Evolutionary conservation across 1,139 yeast species (phyloP).

Genomic region (Magnusiomyces tetraspermus): DNA sequence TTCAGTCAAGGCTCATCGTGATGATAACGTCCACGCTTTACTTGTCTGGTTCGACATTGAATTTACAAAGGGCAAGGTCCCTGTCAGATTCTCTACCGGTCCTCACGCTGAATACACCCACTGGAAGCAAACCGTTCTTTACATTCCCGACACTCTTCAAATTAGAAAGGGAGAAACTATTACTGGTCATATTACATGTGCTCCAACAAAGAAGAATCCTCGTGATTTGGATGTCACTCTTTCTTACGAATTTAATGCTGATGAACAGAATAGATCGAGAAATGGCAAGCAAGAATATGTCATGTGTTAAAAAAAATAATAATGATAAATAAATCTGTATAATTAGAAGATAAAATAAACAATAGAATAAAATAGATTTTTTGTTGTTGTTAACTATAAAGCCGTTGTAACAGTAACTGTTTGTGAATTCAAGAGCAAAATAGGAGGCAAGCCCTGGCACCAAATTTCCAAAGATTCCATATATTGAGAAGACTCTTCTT

Average conservation of each 20-base stretch:
- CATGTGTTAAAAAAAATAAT: conserved; percentile 10
- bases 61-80: conserved; percentile 47
- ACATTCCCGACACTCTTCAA: conserved; percentile 72
- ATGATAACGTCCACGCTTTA: conserved; percentile 78
- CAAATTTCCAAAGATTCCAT: conserved; percentile 68
- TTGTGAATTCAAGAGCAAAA: conserved; percentile 73
- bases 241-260: conserved; percentile 45
- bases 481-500: conserved; percentile 62
- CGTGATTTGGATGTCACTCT: conserved; percentile 47
- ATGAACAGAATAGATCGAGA: conserved; percentile 30
- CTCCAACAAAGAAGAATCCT: conserved; percentile 71
- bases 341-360: neutral
- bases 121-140: conserved; percentile 97
- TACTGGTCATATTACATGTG: conserved; percentile 60
- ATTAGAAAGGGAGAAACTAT: conserved; percentile 68
- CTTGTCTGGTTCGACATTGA: conserved; percentile 93
- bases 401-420: conserved; percentile 94
- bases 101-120: conserved; percentile 40
- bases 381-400: conserved; percentile 40
- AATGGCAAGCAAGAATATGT: conserved; percentile 9
- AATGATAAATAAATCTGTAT: neutral
- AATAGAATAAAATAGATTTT: too few relatives aligned
- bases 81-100: conserved; percentile 38
- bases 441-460: conserved; percentile 76
- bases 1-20: conserved; percentile 60